Percentiles rank a stretch among this genome's conserved stretches.
Evolutionary conservation across 108 stramenopile species (phyloP).

Genomic region (Licmophora abbreviata): DNA sequence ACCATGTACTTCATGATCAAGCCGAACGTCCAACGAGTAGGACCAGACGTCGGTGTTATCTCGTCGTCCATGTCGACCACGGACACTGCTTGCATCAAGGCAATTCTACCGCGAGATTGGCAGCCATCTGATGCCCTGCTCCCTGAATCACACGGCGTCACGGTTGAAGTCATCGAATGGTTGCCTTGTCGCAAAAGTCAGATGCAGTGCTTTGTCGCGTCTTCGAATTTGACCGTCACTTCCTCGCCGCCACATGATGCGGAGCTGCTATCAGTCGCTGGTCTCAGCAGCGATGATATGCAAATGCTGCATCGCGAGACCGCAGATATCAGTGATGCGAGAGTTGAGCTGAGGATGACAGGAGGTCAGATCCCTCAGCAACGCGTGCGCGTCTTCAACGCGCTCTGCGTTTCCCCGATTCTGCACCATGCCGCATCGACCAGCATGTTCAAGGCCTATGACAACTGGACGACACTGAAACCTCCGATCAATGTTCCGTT

Average conservation of each 20-base stretch:
- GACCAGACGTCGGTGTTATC: slow-evolving; percentile 45
- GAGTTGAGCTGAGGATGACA: slow-evolving; percentile 21
- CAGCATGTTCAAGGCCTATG: slow-evolving; percentile 16
- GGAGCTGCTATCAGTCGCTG: slow-evolving; percentile 25
- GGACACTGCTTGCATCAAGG: slow-evolving; percentile 30
- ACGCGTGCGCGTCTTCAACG: slow-evolving; percentile 33
- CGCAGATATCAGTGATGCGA: slow-evolving; percentile 1
- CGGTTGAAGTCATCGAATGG: slow-evolving; percentile 5
- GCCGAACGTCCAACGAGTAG: slow-evolving; percentile 44
- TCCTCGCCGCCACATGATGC: slow-evolving; percentile 3
- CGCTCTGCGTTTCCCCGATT: slow-evolving; percentile 34
- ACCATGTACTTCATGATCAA: slow-evolving; percentile 42
- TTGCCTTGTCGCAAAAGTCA: slow-evolving; percentile 7
- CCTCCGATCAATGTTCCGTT: slow-evolving; percentile 15
- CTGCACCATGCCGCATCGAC: slow-evolving; percentile 36
- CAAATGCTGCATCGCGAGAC: slow-evolving; percentile 22
- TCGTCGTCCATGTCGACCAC: slow-evolving; percentile 29
- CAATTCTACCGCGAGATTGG: slow-evolving; percentile 36
- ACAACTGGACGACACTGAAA: slow-evolving; percentile 21
- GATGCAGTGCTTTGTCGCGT: slow-evolving; percentile 13
- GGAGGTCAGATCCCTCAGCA: slow-evolving; percentile 35
- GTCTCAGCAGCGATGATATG: slow-evolving; percentile 18
- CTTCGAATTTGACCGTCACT: slow-evolving; percentile 22
- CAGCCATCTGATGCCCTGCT: slow-evolving; percentile 57
- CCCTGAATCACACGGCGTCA: slow-evolving; percentile 10